These are phyloP conservation scores for Nissolia schottii DNA, from an alignment of 306 rosid species.

Conservation along the genomic window DNA sequence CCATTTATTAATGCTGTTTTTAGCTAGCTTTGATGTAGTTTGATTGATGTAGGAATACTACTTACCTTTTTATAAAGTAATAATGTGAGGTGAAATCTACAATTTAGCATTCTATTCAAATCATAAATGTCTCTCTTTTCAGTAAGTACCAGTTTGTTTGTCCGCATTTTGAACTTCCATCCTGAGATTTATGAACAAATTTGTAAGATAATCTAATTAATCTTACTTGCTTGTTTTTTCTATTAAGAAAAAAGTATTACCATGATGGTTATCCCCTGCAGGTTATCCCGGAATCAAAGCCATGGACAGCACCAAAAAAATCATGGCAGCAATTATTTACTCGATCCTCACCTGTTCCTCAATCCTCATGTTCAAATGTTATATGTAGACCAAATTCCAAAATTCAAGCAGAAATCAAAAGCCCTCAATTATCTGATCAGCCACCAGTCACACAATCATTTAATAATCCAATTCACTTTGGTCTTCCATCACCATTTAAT, in stretches of 20 bases:
- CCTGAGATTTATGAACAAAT: background rate
- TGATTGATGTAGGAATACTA: background rate
- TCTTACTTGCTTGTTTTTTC: conserved; percentile 4
- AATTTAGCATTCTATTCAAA: background rate
- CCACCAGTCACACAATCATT: conserved; percentile 54
- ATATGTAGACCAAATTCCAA: conserved; percentile 83
- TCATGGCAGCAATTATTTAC: conserved; percentile 98
- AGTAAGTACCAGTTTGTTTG: background rate
- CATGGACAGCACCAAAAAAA: conserved; percentile 68
- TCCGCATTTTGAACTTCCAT: background rate
- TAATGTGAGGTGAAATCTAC: background rate
- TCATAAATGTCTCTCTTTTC: conserved; percentile 6
- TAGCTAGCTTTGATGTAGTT: background rate
- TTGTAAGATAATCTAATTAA: conserved; percentile 4
- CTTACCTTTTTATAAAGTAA: background rate
- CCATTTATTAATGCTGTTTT: background rate
- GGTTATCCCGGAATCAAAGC: conserved; percentile 64
- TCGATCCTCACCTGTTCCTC: conserved; percentile 61
- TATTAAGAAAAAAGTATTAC: conserved; percentile 20
- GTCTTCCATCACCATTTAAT: conserved; percentile 84
- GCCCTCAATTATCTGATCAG: conserved; percentile 53
- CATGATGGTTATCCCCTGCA: conserved; percentile 45
- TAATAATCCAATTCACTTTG: conserved; percentile 83
- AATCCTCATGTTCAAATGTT: conserved; percentile 62
- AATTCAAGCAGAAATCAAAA: conserved; percentile 53